Evolutionary conservation across 2,329 filamentous ascomycete species (phyloP).

Genomic region (Alternaria panax): DNA sequence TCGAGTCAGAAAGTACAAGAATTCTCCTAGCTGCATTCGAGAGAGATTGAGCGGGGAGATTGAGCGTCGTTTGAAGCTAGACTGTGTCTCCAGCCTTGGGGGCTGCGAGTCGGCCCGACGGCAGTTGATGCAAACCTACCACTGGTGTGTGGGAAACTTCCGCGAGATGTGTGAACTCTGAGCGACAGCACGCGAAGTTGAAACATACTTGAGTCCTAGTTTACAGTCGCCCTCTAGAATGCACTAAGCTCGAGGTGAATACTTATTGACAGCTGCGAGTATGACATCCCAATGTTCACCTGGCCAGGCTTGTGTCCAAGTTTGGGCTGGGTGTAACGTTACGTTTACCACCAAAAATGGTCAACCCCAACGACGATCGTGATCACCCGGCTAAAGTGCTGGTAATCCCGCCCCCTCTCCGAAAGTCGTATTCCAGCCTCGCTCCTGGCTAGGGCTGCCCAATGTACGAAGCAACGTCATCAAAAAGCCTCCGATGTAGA

Average conservation of each 20-base stretch:
- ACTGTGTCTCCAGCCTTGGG: slow-evolving; percentile 1
- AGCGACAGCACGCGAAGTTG: background rate
- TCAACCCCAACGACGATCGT: background rate
- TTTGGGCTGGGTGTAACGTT: background rate
- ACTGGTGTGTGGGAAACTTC: background rate
- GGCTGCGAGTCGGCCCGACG: background rate
- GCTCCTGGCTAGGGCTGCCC: background rate
- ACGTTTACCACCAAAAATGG: background rate
- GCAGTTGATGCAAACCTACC: background rate
- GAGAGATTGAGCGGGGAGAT: slow-evolving; percentile 1
- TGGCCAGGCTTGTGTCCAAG: background rate
- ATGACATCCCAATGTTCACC: background rate
- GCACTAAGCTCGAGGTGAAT: background rate
- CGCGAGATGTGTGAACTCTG: background rate
- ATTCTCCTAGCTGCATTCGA: slow-evolving; percentile 1
- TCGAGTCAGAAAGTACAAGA: slow-evolving; percentile 3
- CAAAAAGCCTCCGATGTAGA: background rate
- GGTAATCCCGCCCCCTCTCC: background rate
- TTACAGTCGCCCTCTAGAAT: background rate
- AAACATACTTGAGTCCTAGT: background rate
- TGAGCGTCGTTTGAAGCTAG: slow-evolving; percentile 2
- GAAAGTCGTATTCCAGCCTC: background rate
- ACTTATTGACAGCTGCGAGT: background rate
- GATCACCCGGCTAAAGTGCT: background rate
- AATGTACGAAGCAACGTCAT: slow-evolving; percentile 2